Evolutionary conservation across 805 yeast genomes (phyloP), one percentile per base, ranked within the genome.

Genomic region (Saccharomycopsis sp.): DNA sequence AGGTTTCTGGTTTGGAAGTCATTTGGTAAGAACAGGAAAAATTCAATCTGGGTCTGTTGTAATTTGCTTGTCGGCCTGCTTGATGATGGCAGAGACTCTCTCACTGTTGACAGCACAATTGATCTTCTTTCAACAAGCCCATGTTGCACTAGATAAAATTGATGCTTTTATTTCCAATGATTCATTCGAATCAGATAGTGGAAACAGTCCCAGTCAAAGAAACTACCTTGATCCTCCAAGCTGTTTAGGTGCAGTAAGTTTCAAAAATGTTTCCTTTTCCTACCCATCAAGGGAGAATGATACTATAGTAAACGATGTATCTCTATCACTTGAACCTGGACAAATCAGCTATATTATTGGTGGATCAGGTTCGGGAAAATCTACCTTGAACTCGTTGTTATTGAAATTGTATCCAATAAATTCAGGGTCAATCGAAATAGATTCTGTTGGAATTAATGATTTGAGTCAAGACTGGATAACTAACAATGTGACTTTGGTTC

Each of bases 311-410:
- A 69, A 77, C 0, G 65, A 78, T 53, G 73, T 86, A 0, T 66
- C 69, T n/a, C 58, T 87, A 24, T 63, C 64, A 1, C 72, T 91
- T 41, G 69, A 74, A 0, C 69, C 80, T 0, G 76, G 79, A 0
- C 63, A 72, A 35, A 67, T 80, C 3, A 82, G 85, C 1, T 93
- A 82, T 65, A 70, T 94, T 2, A 80, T 94, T 49, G 99, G 99
- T 0, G 77, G 78, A 61, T 91, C 97, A 0, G 99, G 99, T 0
- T 85, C 92, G 0, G 99, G 99, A 0, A 94, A 94, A 69, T 93
- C 98, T 0, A 87, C 98, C 0, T 61, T 94, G 1, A 80, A 86
- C 0, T 79, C 78, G 42, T 68, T 94, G 1, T 64, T 94, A 0
- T 68, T 87, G 57, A 79, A 79, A 25, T 77, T 89, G 23, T 90